These are phyloP conservation scores for Polyplosphaeria fusca DNA, from an alignment of 495 filamentous ascomycete genomes.

Conservation along the genomic window DNA sequence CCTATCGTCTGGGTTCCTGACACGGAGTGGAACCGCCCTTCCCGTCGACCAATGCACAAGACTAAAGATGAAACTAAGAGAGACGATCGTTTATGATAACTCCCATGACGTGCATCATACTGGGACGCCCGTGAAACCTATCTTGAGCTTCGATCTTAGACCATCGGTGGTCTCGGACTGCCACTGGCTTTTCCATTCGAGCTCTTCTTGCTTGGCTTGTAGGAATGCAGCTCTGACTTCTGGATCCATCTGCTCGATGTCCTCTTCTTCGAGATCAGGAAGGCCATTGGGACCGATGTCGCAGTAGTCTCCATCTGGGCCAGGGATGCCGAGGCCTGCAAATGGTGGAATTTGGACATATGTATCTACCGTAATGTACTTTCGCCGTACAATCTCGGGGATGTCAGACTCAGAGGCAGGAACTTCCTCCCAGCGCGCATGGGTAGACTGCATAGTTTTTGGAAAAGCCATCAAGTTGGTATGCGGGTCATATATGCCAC, in stretches of 20 bases:
- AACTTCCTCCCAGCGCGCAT: slow-evolving; percentile 73
- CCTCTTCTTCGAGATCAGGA: slow-evolving; percentile 60
- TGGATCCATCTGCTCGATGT: slow-evolving; percentile 64
- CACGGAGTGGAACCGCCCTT: no score
- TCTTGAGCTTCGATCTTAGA: slow-evolving; percentile 48
- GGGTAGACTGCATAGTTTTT: slow-evolving; percentile 83
- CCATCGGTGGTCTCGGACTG: slow-evolving; percentile 56
- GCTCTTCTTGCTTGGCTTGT: slow-evolving; percentile 57
- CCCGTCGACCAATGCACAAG: no score
- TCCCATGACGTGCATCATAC: no score
- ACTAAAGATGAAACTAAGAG: no score
- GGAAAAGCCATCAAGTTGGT: slow-evolving; percentile 89
- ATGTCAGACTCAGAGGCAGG: slow-evolving; percentile 40
- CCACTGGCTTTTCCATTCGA: slow-evolving; percentile 71
- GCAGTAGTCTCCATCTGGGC: slow-evolving; percentile 58
- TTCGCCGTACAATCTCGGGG: slow-evolving; percentile 62
- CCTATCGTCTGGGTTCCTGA: no score
- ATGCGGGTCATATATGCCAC: slow-evolving; percentile 87
- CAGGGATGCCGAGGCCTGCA: slow-evolving; percentile 59
- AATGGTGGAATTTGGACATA: slow-evolving; percentile 60
- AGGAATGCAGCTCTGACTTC: slow-evolving; percentile 70
- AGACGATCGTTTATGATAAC: no score
- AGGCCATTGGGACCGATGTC: slow-evolving; percentile 67
- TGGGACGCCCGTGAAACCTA: slow-evolving; percentile 45
- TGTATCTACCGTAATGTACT: slow-evolving; percentile 73